phyloP scores from a whole-genome alignment of 1,284 basidiomycete genomes.

The Thecaphora thlaspeos region DNA sequence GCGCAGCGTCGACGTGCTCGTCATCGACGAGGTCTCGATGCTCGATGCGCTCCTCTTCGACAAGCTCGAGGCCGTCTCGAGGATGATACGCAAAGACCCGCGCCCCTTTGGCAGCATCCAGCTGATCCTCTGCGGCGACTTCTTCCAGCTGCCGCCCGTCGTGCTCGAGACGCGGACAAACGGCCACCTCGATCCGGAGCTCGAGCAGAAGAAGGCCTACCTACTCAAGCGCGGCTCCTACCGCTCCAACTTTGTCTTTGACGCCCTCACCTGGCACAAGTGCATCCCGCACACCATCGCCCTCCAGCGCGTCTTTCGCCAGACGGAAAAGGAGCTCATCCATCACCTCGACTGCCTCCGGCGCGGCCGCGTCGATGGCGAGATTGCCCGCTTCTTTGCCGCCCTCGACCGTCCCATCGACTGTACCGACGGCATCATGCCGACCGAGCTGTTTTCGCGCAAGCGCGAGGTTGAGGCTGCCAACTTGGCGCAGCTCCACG shows the following conservation, averaged over 20 bases:
- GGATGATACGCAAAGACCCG: constrained; percentile 63
- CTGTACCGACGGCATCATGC: constrained; percentile 2
- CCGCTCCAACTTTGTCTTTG: constrained; percentile 73
- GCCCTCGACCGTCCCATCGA: background rate
- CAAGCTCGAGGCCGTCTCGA: constrained; percentile 71
- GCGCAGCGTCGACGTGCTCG: constrained; percentile 1
- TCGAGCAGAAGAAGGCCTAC: background rate
- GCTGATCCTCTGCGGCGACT: constrained; percentile 86
- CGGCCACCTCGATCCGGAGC: background rate
- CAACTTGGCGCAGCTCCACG: background rate
- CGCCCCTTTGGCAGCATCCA: constrained; percentile 84
- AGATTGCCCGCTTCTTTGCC: background rate
- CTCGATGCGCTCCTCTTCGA: constrained; percentile 86
- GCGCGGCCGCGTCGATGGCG: background rate
- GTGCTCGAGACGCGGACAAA: constrained; percentile 53
- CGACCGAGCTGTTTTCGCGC: constrained; percentile 3
- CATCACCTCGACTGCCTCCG: constrained; percentile 39
- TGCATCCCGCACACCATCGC: constrained; percentile 74
- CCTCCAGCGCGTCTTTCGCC: constrained; percentile 78
- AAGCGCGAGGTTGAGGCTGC: background rate
- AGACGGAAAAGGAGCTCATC: constrained; percentile 59
- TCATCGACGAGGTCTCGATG: constrained; percentile 67
- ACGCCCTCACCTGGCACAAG: constrained; percentile 74
- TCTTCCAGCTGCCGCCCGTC: constrained; percentile 91
- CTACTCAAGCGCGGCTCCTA: background rate